phyloP scores from a whole-genome alignment of 2,329 filamentous ascomycete species.

The Uncinocarpus reesii region DNA sequence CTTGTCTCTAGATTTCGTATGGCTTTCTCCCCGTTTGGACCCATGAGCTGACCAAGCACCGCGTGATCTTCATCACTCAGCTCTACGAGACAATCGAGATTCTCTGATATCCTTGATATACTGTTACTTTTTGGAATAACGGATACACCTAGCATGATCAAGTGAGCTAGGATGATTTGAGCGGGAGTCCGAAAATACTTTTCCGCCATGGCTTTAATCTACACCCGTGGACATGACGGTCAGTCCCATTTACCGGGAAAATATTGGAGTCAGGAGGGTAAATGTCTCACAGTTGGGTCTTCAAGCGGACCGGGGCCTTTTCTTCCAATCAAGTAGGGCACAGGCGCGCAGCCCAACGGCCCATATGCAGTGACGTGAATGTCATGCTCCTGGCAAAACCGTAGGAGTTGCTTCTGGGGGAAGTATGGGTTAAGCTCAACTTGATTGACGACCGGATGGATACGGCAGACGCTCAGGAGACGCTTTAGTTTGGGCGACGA shows the following conservation, averaged over 20 bases:
- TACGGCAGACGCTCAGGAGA: slow-evolving; percentile 34
- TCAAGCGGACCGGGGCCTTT: slow-evolving; percentile 9
- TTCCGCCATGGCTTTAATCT: slow-evolving; percentile 7
- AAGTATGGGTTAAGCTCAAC: slow-evolving; percentile 51
- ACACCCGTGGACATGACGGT: too few species aligned
- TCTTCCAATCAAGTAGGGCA: neutral
- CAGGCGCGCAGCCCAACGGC: slow-evolving; percentile 13
- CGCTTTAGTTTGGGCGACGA: slow-evolving; percentile 30
- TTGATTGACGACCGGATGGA: slow-evolving; percentile 53
- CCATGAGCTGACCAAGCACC: slow-evolving; percentile 4
- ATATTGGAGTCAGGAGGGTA: neutral
- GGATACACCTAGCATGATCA: slow-evolving; percentile 9
- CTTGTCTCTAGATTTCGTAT: slow-evolving; percentile 12
- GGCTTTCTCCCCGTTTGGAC: slow-evolving; percentile 4
- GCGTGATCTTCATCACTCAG: slow-evolving; percentile 4
- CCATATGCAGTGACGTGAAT: slow-evolving; percentile 14
- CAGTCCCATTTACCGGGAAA: too few species aligned
- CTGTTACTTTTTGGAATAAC: slow-evolving; percentile 12
- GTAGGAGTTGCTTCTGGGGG: slow-evolving; percentile 5
- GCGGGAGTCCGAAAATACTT: slow-evolving; percentile 8
- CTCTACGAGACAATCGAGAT: slow-evolving; percentile 8
- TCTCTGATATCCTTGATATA: slow-evolving; percentile 9
- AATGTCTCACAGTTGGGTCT: slow-evolving; percentile 5
- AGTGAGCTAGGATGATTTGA: slow-evolving; percentile 7
- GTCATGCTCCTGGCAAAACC: slow-evolving; percentile 9